A percentile compares a stretch with the other conserved stretches of the same genome.
phyloP scores from a whole-genome alignment of 768 basidiomycete species.

The Leccinum aurantiacum region DNA sequence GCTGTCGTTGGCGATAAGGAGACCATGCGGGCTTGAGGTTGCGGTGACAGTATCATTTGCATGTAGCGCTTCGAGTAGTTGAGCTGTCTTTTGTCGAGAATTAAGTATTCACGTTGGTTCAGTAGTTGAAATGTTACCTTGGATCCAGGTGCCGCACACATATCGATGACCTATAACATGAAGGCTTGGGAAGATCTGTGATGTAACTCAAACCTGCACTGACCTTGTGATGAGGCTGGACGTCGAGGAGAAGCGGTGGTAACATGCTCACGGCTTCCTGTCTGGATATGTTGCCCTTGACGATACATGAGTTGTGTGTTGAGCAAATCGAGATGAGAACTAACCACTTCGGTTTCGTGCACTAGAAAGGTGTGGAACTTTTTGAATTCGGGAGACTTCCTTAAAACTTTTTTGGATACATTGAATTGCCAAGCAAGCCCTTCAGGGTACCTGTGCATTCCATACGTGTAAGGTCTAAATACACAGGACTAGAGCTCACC shows the following conservation, averaged over 20 bases:
- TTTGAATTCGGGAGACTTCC: conserved; percentile 88
- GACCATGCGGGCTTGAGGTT: conserved; percentile 73
- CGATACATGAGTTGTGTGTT: background rate
- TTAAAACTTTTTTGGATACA: conserved; percentile 82
- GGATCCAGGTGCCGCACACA: conserved; percentile 98
- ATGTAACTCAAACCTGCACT: conserved; percentile 18
- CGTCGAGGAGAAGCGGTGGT: conserved; percentile 92
- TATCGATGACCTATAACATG: conserved; percentile 73
- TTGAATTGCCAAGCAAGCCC: conserved; percentile 97
- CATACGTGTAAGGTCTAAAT: background rate
- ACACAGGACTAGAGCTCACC: conserved; percentile 46
- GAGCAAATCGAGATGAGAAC: conserved; percentile 29
- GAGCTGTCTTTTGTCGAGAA: conserved; percentile 67
- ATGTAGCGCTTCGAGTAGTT: conserved; percentile 94
- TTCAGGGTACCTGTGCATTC: conserved; percentile 75
- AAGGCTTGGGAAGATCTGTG: background rate
- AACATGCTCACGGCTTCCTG: conserved; percentile 99
- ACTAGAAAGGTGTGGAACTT: conserved; percentile 96
- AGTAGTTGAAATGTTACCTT: conserved; percentile 52
- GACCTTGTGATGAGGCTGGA: conserved; percentile 87
- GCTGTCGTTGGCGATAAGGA: conserved; percentile 93
- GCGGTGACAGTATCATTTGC: conserved; percentile 65
- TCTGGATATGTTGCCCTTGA: conserved; percentile 88
- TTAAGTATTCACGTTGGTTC: background rate
- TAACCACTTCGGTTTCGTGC: conserved; percentile 94